These are phyloP conservation scores for Thelephora aurantiotincta DNA, from an alignment of 768 basidiomycete genomes.

Conservation along the genomic window DNA sequence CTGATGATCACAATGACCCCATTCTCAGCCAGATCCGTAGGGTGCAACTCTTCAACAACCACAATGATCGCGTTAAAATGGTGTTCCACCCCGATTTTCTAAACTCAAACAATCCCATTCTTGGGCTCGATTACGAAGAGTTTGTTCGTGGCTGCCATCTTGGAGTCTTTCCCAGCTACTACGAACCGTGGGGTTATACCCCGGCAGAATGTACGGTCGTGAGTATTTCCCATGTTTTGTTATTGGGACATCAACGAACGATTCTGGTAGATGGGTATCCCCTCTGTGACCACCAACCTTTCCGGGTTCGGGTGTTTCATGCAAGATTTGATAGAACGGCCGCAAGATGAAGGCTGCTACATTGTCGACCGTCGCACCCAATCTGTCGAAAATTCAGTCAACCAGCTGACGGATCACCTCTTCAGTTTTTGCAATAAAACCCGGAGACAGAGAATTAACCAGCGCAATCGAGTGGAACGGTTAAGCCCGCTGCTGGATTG, in stretches of 20 bases:
- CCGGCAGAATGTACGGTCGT: slow-evolving; percentile 99
- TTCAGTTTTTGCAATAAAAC: slow-evolving; percentile 68
- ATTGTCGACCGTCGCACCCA: slow-evolving; percentile 88
- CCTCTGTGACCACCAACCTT: slow-evolving; percentile 92
- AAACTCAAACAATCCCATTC: slow-evolving; percentile 93
- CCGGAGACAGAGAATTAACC: slow-evolving; percentile 95
- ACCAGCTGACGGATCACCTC: slow-evolving; percentile 65
- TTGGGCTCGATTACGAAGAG: slow-evolving; percentile 97
- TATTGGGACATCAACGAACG: neutral
- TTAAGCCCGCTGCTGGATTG: slow-evolving; percentile 89
- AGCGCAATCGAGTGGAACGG: slow-evolving; percentile 94
- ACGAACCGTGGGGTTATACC: slow-evolving; percentile 94
- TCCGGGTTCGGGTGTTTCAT: slow-evolving; percentile 98
- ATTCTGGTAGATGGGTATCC: slow-evolving; percentile 78
- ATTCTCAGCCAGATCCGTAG: slow-evolving; percentile 91
- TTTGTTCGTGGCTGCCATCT: slow-evolving; percentile 97
- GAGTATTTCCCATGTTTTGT: slow-evolving; percentile 16
- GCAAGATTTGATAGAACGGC: slow-evolving; percentile 93
- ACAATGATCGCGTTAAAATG: slow-evolving; percentile 88
- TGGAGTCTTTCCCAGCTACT: slow-evolving; percentile 97
- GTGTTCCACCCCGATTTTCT: slow-evolving; percentile 98
- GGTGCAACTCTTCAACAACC: slow-evolving; percentile 84
- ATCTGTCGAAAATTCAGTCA: slow-evolving; percentile 85
- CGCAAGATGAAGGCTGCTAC: slow-evolving; percentile 91
- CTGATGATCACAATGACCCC: slow-evolving; percentile 82